Base-by-base conservation (phyloP, 345 rosid species). In the Pistacia integerrima region DNA sequence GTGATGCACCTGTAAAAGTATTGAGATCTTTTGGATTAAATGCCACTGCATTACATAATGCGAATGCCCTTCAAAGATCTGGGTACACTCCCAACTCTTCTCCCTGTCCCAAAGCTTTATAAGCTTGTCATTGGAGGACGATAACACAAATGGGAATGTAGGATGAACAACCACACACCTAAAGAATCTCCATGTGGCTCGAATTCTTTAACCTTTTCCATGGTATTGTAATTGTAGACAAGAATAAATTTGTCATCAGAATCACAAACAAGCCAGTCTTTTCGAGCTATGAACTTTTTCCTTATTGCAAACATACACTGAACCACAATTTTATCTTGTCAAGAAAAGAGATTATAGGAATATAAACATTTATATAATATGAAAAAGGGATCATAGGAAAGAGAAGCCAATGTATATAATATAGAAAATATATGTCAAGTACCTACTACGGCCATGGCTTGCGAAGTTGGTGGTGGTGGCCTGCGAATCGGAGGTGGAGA, bases 41-140 rank as follows among this genome's bases (percentile, higher is more conserved):
- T n/a, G 97, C 90, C 51, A 90, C 97, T 97, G 98, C 99, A 97
- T 97, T 73, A 97, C 98, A 83, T 93, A 93, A 83, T 93, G 97
- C 20, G 89, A 87, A 74, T 93, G 97, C 1, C 97, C 97, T 79
- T 88, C 97, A 64, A 93, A 93, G 60, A 91, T 87, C 80, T 84
- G 90, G 56, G 85, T 79, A 70, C 97, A 93, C 35, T 78, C 74
- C 96, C 96, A 93, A 51, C 88, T 94, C 74, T 91, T 91, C 78
- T 87, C 94, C 97, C 96, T 91, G 67, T 93, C 93, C 97, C 97
- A 93, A 73, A 91, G 91, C 77, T 93, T 93, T 80, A 91, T 89
- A 79, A 91, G 93, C 90, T 88, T 91, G 78, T 91, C 93, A 83
- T 91, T 93, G 18, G 91, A 93, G 54, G 90, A 85, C 60, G 96